Evolutionary conservation across 306 rosid genomes (phyloP).

Genomic region (Lupinus albus): DNA sequence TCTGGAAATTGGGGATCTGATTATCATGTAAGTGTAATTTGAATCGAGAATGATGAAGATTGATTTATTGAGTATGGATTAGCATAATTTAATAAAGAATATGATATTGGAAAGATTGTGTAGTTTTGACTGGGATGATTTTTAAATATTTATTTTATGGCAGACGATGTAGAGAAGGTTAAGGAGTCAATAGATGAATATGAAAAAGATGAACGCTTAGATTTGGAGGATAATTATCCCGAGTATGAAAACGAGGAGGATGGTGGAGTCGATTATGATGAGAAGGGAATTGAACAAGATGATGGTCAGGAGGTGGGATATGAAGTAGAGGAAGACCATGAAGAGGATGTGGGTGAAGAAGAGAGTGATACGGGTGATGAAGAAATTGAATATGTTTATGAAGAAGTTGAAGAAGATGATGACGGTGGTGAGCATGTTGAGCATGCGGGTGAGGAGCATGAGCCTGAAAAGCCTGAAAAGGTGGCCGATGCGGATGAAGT

Average conservation of each 20-base stretch:
- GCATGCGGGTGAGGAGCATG: constrained; percentile 52
- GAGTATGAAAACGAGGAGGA: constrained; percentile 83
- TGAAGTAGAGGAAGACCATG: constrained; percentile 66
- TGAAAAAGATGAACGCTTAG: constrained; percentile 84
- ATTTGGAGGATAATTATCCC: constrained; percentile 88
- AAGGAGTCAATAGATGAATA: constrained; percentile 77
- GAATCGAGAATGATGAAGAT: constrained; percentile 32
- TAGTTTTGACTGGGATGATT: constrained; percentile 48
- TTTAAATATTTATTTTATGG: constrained; percentile 50
- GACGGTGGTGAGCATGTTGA: constrained; percentile 57
- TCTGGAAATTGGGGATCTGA: neutral
- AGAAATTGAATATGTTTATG: constrained; percentile 75
- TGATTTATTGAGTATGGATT: constrained; percentile 27
- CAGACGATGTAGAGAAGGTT: constrained; percentile 75
- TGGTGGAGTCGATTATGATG: constrained; percentile 83
- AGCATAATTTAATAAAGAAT: constrained; percentile 23
- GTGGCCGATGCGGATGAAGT: constrained; percentile 62
- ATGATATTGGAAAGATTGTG: constrained; percentile 43
- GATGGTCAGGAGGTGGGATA: constrained; percentile 68
- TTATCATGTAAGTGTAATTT: neutral
- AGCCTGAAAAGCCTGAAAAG: constrained; percentile 51
- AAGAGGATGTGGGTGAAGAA: constrained; percentile 66
- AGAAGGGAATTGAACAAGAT: constrained; percentile 78
- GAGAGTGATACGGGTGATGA: constrained; percentile 77
- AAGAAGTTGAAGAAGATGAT: constrained; percentile 74